Base-by-base conservation (phyloP, 768 basidiomycete species). In the Astraeus odoratus region DNA sequence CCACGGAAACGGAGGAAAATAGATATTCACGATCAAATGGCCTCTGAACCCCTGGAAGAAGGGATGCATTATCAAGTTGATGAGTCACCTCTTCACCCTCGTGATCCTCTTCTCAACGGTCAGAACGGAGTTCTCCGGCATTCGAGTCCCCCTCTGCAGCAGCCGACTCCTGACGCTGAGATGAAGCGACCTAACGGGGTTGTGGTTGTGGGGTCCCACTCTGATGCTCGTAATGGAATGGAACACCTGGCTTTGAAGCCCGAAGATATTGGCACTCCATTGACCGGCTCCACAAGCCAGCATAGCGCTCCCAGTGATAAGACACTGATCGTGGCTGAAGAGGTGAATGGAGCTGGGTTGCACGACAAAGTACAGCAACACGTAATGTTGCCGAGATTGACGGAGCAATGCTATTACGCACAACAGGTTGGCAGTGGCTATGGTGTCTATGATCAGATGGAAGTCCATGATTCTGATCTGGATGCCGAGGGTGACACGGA, bases 231-330 rank as follows among this genome's bases (percentile, higher is more conserved):
- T 5, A 26, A 34, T 9, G 50, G 37, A 44, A 50, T 37, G 7
- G 55, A 53, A 26, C 50, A 43, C 46, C n/a, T 46, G 18, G 69
- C 66, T 39, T 65, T 72, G 34, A 76, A 75, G 56, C 71, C 70
- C n/a, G 80, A 81, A 56, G 78, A 78, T 46, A 51, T 64, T 43
- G 74, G 67, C 24, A 80, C 78, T 24, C 76, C 77, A 1, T 58
- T 73, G 36, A 78, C 73, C 5, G 70, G 61, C 18, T 52, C 65
- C 45, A 70, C 75, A 39, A 76, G 74, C 51, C 67, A 68, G 47
- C 76, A 75, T 54, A 81, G 80, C 50, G 66, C 71, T 46, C 75
- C 76, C 24, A 80, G 74, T 54, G 82, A 82, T 49, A 76, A 76
- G 43, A 80, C 76, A 8, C 66, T 80, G 33, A 68, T 69, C 37